These are phyloP conservation scores for Fusarium buharicum DNA, from an alignment of 2,329 filamentous ascomycete species.

Conservation along the genomic window DNA sequence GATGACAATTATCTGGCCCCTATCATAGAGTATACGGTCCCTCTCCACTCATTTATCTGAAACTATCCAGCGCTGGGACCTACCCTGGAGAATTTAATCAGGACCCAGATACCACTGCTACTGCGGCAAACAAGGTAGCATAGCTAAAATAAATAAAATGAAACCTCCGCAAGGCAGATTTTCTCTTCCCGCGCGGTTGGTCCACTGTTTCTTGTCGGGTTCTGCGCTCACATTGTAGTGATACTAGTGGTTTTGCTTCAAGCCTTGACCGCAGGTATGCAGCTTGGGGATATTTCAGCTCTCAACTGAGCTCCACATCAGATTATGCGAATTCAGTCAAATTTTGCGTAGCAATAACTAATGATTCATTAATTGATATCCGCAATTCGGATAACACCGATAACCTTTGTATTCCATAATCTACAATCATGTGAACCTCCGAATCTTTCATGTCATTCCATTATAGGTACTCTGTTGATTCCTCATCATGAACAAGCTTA, in stretches of 20 bases:
- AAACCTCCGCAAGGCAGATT: conserved; percentile 10
- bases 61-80: conserved; percentile 15
- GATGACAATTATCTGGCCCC: not conserved
- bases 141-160: not conserved
- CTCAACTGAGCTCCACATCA: not conserved
- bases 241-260: not conserved
- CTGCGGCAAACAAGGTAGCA: no score
- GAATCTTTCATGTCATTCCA: not conserved
- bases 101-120: conserved; percentile 11
- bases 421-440: not conserved
- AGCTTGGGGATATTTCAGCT: not conserved
- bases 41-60: conserved; percentile 7
- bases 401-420: not conserved
- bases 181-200: conserved; percentile 3
- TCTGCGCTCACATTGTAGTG: not conserved
- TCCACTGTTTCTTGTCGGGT: conserved; percentile 3
- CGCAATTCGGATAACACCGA: not conserved
- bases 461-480: conserved; percentile 5
- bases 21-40: not conserved
- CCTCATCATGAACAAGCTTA: conserved; percentile 1
- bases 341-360: no score
- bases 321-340: no score
- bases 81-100: conserved; percentile 15
- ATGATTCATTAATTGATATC: no score
- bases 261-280: not conserved